These are phyloP conservation scores for Diutina neorugosa DNA, from an alignment of 1,139 yeast genomes.

Conservation along the genomic window DNA sequence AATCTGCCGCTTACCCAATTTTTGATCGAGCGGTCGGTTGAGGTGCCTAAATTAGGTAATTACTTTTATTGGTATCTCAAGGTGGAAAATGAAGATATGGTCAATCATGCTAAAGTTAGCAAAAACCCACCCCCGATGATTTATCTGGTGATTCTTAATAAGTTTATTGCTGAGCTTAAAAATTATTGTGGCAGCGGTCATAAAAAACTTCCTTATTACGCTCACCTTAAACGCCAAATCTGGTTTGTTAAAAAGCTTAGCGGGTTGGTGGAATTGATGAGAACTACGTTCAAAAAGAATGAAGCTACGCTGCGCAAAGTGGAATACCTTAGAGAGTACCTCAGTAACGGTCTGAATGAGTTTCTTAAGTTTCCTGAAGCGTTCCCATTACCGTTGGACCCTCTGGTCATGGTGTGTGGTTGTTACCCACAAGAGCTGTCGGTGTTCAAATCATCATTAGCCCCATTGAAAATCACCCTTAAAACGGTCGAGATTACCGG, in stretches of 20 bases:
- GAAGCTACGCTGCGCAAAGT: conserved; percentile 33
- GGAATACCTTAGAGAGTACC: conserved; percentile 29
- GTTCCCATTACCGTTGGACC: conserved; percentile 63
- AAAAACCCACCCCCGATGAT: conserved; percentile 11
- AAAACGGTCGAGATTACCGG: conserved; percentile 40
- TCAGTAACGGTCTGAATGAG: conserved; percentile 29
- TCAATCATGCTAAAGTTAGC: conserved; percentile 12
- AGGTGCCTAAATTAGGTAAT: conserved; percentile 60
- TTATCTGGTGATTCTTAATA: conserved; percentile 25
- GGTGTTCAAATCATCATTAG: conserved; percentile 82
- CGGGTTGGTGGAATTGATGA: conserved; percentile 25
- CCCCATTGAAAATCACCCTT: conserved; percentile 77
- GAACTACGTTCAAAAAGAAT: conserved; percentile 29
- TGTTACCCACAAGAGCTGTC: conserved; percentile 69
- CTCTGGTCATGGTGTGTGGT: conserved; percentile 56
- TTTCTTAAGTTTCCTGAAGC: conserved; percentile 34
- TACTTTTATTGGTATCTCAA: conserved; percentile 86
- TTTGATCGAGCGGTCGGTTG: conserved; percentile 59
- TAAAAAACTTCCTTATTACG: conserved; percentile 23
- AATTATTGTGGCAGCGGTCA: conserved; percentile 14
- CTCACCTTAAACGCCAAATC: conserved; percentile 30
- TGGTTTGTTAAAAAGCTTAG: conserved; percentile 35
- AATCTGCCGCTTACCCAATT: conserved; percentile 66
- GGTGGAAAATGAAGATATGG: conserved; percentile 73
- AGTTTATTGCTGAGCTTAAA: conserved; percentile 27